Conservation (phyloP, 805 yeast genomes). For the Candida sonorensis region DNA sequence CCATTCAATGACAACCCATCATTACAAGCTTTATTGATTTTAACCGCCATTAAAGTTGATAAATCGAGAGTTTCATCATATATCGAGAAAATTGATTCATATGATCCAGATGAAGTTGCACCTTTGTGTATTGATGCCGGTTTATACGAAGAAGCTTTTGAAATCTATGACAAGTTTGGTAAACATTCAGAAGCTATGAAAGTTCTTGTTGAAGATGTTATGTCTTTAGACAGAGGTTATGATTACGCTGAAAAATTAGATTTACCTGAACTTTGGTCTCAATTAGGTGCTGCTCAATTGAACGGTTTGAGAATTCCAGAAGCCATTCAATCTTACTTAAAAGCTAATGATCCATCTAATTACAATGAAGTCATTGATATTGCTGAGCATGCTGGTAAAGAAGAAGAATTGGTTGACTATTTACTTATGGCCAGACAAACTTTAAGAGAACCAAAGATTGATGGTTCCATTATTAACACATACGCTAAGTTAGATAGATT, state of each 20-base stretch:
- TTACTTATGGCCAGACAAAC: slow-evolving; percentile 88
- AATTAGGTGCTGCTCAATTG: slow-evolving; percentile 92
- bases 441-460: slow-evolving; percentile 85
- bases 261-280: slow-evolving; percentile 85
- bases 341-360: slow-evolving; percentile 86
- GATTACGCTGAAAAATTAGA: slow-evolving; percentile 87
- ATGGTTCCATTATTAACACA: slow-evolving; percentile 83
- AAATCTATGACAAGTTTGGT: slow-evolving; percentile 81
- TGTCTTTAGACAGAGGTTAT: slow-evolving; percentile 94
- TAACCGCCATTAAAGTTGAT: slow-evolving; percentile 96
- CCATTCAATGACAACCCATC: slow-evolving; percentile 95
- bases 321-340: slow-evolving; percentile 85
- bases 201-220: slow-evolving; percentile 85
- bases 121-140: slow-evolving; percentile 85
- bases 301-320: slow-evolving; percentile 90
- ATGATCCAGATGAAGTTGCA: slow-evolving; percentile 91
- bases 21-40: slow-evolving; percentile 82
- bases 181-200: slow-evolving; percentile 72
- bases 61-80: slow-evolving; percentile 75
- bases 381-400: slow-evolving; percentile 93
- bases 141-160: slow-evolving; percentile 88
- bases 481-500: slow-evolving; percentile 75
- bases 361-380: slow-evolving; percentile 89
- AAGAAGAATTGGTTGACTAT: slow-evolving; percentile 83
- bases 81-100: slow-evolving; percentile 84